These are phyloP conservation scores for Trichoderma orchidacearum DNA, from an alignment of 495 filamentous ascomycete genomes.

Conservation along the genomic window DNA sequence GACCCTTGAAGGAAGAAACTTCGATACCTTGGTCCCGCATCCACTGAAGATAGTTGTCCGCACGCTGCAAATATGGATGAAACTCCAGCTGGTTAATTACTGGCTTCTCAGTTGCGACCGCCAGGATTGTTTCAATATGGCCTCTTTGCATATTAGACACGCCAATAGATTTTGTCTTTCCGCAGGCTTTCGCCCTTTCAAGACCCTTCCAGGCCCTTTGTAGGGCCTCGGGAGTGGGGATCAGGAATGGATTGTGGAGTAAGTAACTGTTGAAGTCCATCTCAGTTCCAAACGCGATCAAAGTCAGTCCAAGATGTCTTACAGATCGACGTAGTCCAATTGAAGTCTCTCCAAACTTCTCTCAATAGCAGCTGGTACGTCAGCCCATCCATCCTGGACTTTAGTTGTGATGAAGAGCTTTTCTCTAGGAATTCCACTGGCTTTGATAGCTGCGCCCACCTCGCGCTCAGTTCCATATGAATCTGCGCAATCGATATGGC, in stretches of 20 bases:
- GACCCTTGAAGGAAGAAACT: not conserved
- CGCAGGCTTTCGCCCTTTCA: not conserved
- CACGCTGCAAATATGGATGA: not conserved
- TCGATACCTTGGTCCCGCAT: not conserved
- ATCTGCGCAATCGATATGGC: slow-evolving; percentile 50
- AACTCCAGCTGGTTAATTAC: not conserved
- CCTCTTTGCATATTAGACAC: slow-evolving; percentile 62
- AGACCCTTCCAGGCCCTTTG: not conserved
- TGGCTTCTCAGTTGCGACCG: not conserved
- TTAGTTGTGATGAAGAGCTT: slow-evolving; percentile 85
- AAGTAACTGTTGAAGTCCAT: not conserved
- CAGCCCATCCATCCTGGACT: slow-evolving; percentile 53
- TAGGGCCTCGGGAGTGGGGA: not conserved
- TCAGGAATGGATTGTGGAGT: not conserved
- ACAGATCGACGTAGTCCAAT: slow-evolving; percentile 69
- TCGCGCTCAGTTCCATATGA: slow-evolving; percentile 78
- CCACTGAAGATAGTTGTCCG: not conserved
- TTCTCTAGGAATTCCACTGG: slow-evolving; percentile 65
- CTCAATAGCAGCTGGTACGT: slow-evolving; percentile 49
- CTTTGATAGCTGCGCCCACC: slow-evolving; percentile 65
- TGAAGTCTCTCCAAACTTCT: slow-evolving; percentile 49
- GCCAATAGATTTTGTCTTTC: slow-evolving; percentile 67
- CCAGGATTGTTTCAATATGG: slow-evolving; percentile 53
- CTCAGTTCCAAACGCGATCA: slow-evolving; percentile 11
- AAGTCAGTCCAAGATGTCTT: slow-evolving; percentile 72